These are phyloP conservation scores for Mucor sp. DNA, from an alignment of 371 early-diverging fungal genomes.

Conservation along the genomic window DNA sequence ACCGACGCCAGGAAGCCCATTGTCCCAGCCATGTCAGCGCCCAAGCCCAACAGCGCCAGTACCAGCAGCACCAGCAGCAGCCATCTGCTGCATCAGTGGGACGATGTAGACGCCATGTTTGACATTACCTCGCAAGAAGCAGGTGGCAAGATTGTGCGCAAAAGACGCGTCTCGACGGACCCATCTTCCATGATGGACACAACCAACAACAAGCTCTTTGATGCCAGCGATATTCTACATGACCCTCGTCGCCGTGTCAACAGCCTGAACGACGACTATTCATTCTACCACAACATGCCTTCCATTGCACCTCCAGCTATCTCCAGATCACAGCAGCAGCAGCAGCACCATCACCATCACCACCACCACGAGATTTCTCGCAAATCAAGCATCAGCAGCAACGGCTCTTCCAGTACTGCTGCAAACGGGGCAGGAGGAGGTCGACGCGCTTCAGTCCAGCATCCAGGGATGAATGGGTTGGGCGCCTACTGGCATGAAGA, in stretches of 20 bases:
- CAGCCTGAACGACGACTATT: slow-evolving; percentile 35
- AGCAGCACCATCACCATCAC: too few species aligned
- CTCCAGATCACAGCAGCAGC: neutral
- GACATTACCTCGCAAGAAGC: slow-evolving; percentile 26
- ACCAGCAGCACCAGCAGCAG: neutral
- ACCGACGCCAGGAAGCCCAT: slow-evolving; percentile 55
- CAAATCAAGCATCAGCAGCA: slow-evolving; percentile 24
- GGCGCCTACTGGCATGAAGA: slow-evolving; percentile 77
- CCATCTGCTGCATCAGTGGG: neutral
- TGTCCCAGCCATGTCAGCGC: slow-evolving; percentile 59
- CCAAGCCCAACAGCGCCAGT: neutral
- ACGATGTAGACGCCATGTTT: slow-evolving; percentile 7
- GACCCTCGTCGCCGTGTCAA: slow-evolving; percentile 39
- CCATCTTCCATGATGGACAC: neutral
- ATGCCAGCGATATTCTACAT: slow-evolving; percentile 6
- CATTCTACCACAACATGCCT: neutral
- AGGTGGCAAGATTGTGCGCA: slow-evolving; percentile 47
- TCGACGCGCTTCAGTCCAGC: slow-evolving; percentile 20
- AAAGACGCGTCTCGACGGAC: slow-evolving; percentile 47
- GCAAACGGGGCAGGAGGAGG: neutral
- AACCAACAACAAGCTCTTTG: neutral
- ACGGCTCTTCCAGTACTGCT: neutral
- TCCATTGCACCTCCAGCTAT: slow-evolving; percentile 37
- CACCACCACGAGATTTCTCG: slow-evolving; percentile 17
- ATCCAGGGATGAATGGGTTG: neutral